Percentiles rank a stretch among this genome's conserved stretches.
Evolutionary conservation across 139 green algal genomes (phyloP).

Genomic region (Auxenochlorella protothecoides): DNA sequence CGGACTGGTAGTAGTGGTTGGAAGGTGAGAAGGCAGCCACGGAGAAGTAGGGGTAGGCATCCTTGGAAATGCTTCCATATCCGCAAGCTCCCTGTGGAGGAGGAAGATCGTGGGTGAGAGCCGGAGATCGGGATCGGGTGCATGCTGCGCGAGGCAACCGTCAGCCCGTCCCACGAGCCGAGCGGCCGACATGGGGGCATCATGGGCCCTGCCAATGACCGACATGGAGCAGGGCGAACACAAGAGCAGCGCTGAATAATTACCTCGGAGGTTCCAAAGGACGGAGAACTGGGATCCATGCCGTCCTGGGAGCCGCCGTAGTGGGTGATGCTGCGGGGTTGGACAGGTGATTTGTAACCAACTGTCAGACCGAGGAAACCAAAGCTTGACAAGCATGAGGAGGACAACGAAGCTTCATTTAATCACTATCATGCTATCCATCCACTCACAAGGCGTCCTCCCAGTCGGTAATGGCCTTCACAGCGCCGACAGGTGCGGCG

Average conservation of each 20-base stretch:
- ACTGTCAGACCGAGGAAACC: no score
- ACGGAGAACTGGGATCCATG: constrained; percentile 17
- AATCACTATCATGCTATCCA: no score
- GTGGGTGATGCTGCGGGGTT: not conserved
- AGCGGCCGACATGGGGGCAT: no score
- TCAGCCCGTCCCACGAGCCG: no score
- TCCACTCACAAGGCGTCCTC: no score
- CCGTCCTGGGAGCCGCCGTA: constrained; percentile 15
- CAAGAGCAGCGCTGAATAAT: not conserved
- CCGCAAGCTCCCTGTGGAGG: constrained; percentile 9
- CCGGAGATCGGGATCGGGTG: not conserved
- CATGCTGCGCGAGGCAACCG: not conserved
- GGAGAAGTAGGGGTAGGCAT: constrained; percentile 17
- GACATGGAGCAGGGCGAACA: not conserved
- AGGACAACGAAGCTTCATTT: no score
- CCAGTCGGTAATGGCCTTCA: no score
- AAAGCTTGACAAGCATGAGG: no score
- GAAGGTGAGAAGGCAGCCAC: constrained; percentile 2
- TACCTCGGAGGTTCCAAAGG: constrained; percentile 17
- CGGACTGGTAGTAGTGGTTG: constrained; percentile 12
- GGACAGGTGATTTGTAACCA: no score
- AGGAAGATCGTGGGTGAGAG: not conserved
- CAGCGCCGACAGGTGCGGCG: no score
- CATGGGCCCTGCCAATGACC: no score
- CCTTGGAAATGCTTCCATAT: constrained; percentile 15